phyloP scores from a whole-genome alignment of 1,284 basidiomycete genomes.

The Ganoderma meredithae region DNA sequence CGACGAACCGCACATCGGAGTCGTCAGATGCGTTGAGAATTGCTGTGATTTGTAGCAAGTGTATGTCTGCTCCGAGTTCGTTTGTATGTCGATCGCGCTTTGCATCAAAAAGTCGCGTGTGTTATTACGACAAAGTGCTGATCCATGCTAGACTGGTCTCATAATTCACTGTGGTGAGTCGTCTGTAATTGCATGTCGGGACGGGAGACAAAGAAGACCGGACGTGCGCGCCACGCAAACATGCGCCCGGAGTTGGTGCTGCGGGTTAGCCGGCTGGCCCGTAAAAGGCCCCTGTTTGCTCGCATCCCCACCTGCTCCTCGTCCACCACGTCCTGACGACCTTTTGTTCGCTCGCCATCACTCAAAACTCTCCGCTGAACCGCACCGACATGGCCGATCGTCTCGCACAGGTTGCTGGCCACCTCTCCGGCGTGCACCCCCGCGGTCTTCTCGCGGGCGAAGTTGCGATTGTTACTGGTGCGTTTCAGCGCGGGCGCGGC shows the following conservation, averaged over 20 bases:
- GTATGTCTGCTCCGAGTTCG: background rate
- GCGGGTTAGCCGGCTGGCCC: slow-evolving; percentile 29
- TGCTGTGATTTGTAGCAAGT: background rate
- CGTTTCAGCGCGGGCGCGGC: slow-evolving; percentile 9
- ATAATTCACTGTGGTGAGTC: background rate
- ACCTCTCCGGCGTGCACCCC: slow-evolving; percentile 64
- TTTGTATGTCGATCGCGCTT: background rate
- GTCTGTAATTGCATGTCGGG: background rate
- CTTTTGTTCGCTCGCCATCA: background rate
- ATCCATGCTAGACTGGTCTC: background rate
- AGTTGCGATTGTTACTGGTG: slow-evolving; percentile 87
- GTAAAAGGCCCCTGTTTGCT: slow-evolving; percentile 21
- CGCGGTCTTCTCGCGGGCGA: slow-evolving; percentile 78
- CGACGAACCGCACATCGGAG: background rate
- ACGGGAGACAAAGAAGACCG: slow-evolving; percentile 9
- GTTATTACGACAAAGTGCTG: background rate
- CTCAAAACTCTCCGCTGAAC: slow-evolving; percentile 4
- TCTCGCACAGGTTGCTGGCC: slow-evolving; percentile 74
- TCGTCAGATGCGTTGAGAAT: background rate
- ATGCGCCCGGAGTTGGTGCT: slow-evolving; percentile 31
- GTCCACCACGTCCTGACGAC: slow-evolving; percentile 20
- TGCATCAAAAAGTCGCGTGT: no score
- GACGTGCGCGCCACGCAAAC: slow-evolving; percentile 21
- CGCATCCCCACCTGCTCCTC: slow-evolving; percentile 8
- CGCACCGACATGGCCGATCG: slow-evolving; percentile 61